Evolutionary conservation across 495 filamentous ascomycete species (phyloP).

Genomic region (Trypethelium eluteriae): DNA sequence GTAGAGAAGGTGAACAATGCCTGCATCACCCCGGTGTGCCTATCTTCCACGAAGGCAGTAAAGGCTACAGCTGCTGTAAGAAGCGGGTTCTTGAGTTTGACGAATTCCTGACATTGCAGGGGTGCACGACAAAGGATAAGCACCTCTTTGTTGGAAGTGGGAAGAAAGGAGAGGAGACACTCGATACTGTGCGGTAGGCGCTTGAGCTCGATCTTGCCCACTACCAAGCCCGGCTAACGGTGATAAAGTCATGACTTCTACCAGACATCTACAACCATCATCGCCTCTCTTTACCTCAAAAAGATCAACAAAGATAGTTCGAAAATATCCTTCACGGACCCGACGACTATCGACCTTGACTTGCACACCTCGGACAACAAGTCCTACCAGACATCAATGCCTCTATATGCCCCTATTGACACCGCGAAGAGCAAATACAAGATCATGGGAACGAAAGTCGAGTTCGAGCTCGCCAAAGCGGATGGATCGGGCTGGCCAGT

Average conservation of each 20-base stretch:
- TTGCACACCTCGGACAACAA: constrained; percentile 79
- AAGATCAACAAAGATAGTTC: constrained; percentile 80
- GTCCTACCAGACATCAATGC: constrained; percentile 65
- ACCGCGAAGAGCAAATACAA: constrained; percentile 65
- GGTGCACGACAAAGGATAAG: constrained; percentile 70
- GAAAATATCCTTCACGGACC: constrained; percentile 55
- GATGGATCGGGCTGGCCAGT: constrained; percentile 83
- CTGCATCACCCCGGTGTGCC: constrained; percentile 77
- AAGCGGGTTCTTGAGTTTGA: constrained; percentile 91
- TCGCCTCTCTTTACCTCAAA: constrained; percentile 89
- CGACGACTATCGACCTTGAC: constrained; percentile 58
- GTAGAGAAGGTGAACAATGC: constrained; percentile 68
- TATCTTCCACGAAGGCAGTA: constrained; percentile 94
- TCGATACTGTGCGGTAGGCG: constrained; percentile 63
- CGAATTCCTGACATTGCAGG: constrained; percentile 90
- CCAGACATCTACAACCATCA: constrained; percentile 77
- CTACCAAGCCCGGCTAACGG: not conserved
- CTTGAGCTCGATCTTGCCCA: not conserved
- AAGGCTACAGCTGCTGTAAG: constrained; percentile 97
- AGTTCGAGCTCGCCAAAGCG: constrained; percentile 73
- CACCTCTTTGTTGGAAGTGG: constrained; percentile 84
- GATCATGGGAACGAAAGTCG: constrained; percentile 91
- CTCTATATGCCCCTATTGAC: constrained; percentile 70
- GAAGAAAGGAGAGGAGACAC: constrained; percentile 44
- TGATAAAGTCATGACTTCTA: constrained; percentile 76